phyloP scores from a whole-genome alignment of 2,329 filamentous ascomycete genomes.

The Daldinia sp. region DNA sequence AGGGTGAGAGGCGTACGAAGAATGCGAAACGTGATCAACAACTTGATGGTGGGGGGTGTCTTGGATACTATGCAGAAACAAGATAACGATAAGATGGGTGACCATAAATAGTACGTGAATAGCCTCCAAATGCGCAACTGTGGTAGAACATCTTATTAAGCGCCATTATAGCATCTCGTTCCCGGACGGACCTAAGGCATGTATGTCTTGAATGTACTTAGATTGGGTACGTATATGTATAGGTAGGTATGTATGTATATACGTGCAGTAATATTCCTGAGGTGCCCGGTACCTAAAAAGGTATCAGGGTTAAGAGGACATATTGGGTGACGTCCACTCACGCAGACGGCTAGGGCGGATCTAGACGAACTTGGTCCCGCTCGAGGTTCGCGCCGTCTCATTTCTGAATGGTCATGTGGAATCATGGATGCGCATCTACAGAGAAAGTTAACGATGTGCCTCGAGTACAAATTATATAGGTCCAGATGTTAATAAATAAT shows the following conservation, averaged over 20 bases:
- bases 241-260: neutral
- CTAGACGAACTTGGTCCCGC: constrained; percentile 29
- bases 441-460: neutral
- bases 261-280: neutral
- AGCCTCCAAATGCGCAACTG: constrained; percentile 1
- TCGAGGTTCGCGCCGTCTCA: constrained; percentile 28
- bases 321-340: constrained; percentile 3
- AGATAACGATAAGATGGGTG: constrained; percentile 35
- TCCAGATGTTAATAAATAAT: too few relatives aligned
- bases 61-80: constrained; percentile 18
- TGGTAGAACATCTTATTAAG: too few relatives aligned
- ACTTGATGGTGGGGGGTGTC: constrained; percentile 24
- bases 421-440: neutral
- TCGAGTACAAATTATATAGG: too few relatives aligned
- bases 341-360: constrained; percentile 35
- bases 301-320: neutral
- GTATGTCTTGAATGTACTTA: constrained; percentile 2
- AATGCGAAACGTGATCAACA: constrained; percentile 38
- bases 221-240: neutral
- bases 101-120: constrained; percentile 34
- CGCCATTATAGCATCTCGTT: neutral
- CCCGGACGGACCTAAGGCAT: constrained; percentile 1
- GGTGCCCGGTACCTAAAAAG: neutral
- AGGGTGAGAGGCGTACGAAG: neutral
- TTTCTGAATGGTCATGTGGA: constrained; percentile 24